These are phyloP conservation scores for Diaporthe aspalathi DNA, from an alignment of 2,329 filamentous ascomycete genomes.

Conservation along the genomic window DNA sequence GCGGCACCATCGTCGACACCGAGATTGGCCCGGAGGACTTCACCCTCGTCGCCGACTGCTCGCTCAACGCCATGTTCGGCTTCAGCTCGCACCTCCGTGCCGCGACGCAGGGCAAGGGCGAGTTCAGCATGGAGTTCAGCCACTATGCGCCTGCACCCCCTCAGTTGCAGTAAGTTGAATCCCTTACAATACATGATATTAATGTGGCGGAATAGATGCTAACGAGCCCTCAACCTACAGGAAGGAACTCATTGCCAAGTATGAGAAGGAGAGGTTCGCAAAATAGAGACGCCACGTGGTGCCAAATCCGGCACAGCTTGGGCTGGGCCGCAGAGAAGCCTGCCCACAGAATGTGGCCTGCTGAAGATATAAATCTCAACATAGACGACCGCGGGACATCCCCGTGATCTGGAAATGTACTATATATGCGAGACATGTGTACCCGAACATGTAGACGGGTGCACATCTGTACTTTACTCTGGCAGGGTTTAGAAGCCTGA, in stretches of 20 bases:
- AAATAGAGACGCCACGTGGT: constrained; percentile 15
- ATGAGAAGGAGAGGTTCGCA: constrained; percentile 60
- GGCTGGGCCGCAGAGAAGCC: constrained; percentile 31
- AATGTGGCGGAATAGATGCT: constrained; percentile 42
- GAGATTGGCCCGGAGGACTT: constrained; percentile 96
- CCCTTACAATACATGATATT: constrained; percentile 26
- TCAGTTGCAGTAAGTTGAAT: constrained; percentile 81
- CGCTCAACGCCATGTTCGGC: constrained; percentile 96
- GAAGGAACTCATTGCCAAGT: constrained; percentile 69
- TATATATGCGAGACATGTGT: constrained; percentile 18
- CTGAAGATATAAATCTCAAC: neutral
- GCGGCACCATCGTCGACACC: constrained; percentile 93
- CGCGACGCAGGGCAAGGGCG: constrained; percentile 96
- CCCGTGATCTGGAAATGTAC: constrained; percentile 34
- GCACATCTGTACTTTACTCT: constrained; percentile 31
- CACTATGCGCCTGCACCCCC: constrained; percentile 90
- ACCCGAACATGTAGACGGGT: constrained; percentile 30
- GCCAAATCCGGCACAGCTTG: neutral
- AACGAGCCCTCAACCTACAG: constrained; percentile 47
- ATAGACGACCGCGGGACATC: constrained; percentile 24
- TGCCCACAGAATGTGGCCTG: neutral
- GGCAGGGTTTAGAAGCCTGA: constrained; percentile 8
- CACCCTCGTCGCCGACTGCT: constrained; percentile 90
- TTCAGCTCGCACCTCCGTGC: constrained; percentile 92
- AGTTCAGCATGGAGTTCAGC: constrained; percentile 99